phyloP scores from a whole-genome alignment of 148 eudicot species.

The Chenopodium formosanum region DNA sequence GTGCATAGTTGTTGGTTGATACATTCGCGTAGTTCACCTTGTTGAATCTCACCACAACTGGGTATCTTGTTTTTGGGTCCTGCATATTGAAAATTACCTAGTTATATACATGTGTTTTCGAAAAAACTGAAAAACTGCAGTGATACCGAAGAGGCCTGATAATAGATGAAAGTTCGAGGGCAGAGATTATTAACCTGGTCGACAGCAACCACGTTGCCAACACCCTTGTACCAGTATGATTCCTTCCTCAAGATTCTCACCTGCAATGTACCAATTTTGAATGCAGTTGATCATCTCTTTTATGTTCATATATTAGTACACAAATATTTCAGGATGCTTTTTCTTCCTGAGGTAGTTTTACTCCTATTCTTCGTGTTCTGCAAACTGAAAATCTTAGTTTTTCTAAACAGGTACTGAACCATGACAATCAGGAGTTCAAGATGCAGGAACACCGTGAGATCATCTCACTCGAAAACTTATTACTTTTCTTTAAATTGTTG shows the following conservation, averaged over 20 bases:
- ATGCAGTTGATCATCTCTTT: neutral
- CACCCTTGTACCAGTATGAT: conserved; percentile 93
- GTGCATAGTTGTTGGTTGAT: conserved; percentile 94
- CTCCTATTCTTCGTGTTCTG: too few species aligned
- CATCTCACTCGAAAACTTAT: too few species aligned
- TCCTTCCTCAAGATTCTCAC: conserved; percentile 91
- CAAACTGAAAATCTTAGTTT: too few species aligned
- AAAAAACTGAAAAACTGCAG: neutral
- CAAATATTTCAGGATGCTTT: too few species aligned
- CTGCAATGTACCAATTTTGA: conserved; percentile 30
- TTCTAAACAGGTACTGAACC: too few species aligned
- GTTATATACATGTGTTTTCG: neutral
- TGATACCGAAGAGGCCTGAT: neutral
- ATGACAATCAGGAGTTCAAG: too few species aligned
- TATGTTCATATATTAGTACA: neutral
- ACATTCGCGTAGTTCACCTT: conserved; percentile 92
- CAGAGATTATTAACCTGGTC: conserved; percentile 61
- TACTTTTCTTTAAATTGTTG: too few species aligned
- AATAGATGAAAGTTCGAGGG: neutral
- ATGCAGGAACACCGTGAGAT: too few species aligned
- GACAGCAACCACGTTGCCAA: conserved; percentile 89
- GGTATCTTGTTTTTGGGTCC: conserved; percentile 90
- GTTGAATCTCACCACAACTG: conserved; percentile 91
- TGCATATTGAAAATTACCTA: conserved; percentile 22
- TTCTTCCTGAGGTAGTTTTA: too few species aligned